Evolutionary conservation across 129 eudicot genomes (phyloP), one percentile per base, ranked within the genome.

Genomic region (Scalesia atractyloides): DNA sequence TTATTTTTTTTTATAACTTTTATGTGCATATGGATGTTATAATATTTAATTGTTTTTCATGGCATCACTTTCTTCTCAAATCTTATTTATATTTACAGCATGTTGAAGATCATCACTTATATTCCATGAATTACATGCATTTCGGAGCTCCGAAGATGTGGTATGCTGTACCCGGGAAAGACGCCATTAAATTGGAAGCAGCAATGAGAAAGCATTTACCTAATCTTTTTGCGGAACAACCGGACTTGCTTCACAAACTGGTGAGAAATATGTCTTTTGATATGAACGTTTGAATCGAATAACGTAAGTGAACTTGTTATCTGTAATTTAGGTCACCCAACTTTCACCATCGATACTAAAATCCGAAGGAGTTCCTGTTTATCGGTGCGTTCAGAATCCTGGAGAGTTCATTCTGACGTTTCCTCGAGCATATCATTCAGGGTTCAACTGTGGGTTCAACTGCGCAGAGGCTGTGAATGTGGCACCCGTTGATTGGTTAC

Each of bases 401-500:
- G 99, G 99, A 52, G 99, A 94, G 71, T 94, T 90, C 81, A 89
- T 94, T 64, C 66, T 94, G 82, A 94, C 99, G 7, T 94, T 94
- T 82, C 99, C 99, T 41, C 84, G 99, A 76, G 96, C 97, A 37
- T 94, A 94, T 82, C 99, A 94, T 85, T 83, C 99, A 7, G 99
- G 99, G 44, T 94, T 94, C 87, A 94, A 94, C 73, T 87, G 86
- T 56, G 99, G 99, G 17, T 94, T 94, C 79, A 94, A 94, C 62
- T 94, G 99, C 81, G 99, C 99, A 51, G 99, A 94, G 79, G 99
- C 99, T 39, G 99, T 94, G 47, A 94, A 94, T 79, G 95, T 90
- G 30, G 99, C 99, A 34, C 99, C 99, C 44, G 89, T 94, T 81
- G 97, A 94, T 58, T 94, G 99, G 99, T 77, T 94, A 80, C 99